A percentile compares a stretch with the other conserved stretches of the same genome.
Conservation (phyloP, 2,329 filamentous ascomycete species). For the Pyricularia sp. region DNA sequence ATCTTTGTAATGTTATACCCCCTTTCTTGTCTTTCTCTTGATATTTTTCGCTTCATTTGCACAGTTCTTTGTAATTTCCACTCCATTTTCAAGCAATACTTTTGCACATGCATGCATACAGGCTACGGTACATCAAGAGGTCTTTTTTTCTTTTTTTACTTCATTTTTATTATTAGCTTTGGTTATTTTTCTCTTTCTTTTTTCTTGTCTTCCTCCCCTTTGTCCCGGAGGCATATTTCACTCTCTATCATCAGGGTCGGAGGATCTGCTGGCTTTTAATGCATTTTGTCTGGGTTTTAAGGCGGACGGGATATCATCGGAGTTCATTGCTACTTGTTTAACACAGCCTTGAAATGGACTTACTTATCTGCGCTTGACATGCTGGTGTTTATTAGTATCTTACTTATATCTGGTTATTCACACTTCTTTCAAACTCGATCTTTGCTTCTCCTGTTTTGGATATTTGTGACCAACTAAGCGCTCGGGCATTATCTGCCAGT, state of each 20-base stretch:
- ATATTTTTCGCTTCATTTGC: neutral
- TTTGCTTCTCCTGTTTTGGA: neutral
- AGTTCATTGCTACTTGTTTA: neutral
- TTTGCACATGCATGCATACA: neutral
- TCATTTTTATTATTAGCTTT: neutral
- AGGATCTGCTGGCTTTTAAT: neutral
- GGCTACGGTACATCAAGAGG: neutral
- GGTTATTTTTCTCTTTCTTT: neutral
- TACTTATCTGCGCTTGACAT: neutral
- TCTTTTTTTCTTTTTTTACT: neutral
- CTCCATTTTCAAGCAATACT: neutral
- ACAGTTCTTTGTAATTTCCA: neutral
- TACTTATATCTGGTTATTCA: neutral
- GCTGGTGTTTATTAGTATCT: neutral
- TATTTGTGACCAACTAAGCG: neutral
- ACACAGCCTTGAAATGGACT: neutral
- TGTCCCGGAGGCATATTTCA: neutral
- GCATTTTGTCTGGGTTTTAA: neutral
- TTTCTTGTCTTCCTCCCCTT: neutral
- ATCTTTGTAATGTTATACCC: constrained; percentile 7
- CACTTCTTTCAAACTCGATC: neutral
- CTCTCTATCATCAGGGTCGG: neutral
- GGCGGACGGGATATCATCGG: neutral
- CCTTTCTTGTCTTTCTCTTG: constrained; percentile 9
- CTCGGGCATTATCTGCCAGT: neutral